Percentiles rank a stretch among this genome's conserved stretches.
Conservation (phyloP, 2,329 filamentous ascomycete genomes). For the Trichophyton mentagrophytes region DNA sequence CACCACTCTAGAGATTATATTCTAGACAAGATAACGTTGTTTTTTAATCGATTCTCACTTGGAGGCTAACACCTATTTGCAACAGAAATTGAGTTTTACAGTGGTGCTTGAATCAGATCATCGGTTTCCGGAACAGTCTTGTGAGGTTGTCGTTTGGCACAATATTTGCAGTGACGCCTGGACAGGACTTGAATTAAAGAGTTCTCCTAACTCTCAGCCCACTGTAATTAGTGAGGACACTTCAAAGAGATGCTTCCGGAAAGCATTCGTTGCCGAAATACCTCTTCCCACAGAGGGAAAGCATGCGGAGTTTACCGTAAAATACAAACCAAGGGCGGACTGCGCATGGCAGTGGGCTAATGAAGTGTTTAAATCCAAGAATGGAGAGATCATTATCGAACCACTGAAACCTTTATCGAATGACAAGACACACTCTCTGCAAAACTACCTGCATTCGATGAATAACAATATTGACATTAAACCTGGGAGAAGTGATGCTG, state of each 20-base stretch:
- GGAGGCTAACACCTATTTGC: background rate
- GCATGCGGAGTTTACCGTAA: slow-evolving; percentile 30
- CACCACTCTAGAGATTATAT: background rate
- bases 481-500: slow-evolving; percentile 28
- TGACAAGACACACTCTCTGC: slow-evolving; percentile 14
- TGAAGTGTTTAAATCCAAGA: slow-evolving; percentile 25
- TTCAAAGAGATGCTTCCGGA: slow-evolving; percentile 20
- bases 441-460: slow-evolving; percentile 25
- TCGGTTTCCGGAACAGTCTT: slow-evolving; percentile 43
- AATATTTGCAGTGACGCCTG: slow-evolving; percentile 47
- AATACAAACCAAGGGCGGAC: slow-evolving; percentile 28
- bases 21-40: background rate
- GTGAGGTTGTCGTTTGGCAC: slow-evolving; percentile 68
- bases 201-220: slow-evolving; percentile 17
- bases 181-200: slow-evolving; percentile 43
- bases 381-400: slow-evolving; percentile 33
- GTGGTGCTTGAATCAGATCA: slow-evolving; percentile 56
- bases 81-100: slow-evolving; percentile 45
- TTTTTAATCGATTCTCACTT: too few species aligned
- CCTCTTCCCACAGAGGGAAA: slow-evolving; percentile 19
- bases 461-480: slow-evolving; percentile 24
- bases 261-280: slow-evolving; percentile 25
- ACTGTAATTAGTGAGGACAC: slow-evolving; percentile 18
- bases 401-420: slow-evolving; percentile 13
- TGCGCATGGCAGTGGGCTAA: slow-evolving; percentile 35